These are phyloP conservation scores for Solanum arcanum DNA, from an alignment of 257 asterid genomes.

Conservation along the genomic window DNA sequence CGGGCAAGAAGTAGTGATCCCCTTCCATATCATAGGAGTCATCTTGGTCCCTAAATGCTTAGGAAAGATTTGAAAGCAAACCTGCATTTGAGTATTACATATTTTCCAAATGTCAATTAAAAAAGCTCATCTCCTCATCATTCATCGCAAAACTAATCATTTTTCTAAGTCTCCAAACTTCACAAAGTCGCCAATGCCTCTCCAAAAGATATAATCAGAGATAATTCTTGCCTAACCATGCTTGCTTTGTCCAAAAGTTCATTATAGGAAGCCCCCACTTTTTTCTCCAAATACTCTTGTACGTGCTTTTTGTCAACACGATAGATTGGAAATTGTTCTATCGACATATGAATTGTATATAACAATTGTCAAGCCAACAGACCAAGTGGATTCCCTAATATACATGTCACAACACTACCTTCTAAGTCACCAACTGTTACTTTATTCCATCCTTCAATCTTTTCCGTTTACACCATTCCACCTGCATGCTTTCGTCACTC, in stretches of 20 bases:
- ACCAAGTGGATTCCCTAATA: constrained; percentile 56
- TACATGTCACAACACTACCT: constrained; percentile 56
- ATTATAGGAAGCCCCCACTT: constrained; percentile 61
- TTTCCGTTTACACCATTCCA: constrained; percentile 78
- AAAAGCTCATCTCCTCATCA: not conserved
- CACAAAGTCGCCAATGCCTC: not conserved
- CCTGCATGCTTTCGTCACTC: constrained; percentile 90
- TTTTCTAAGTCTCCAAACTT: not conserved
- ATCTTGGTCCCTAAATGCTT: not conserved
- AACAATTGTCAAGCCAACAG: not conserved
- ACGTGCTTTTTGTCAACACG: constrained; percentile 49
- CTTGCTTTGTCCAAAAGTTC: constrained; percentile 56
- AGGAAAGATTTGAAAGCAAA: not conserved
- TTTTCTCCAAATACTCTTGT: constrained; percentile 49
- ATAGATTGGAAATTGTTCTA: constrained; percentile 66
- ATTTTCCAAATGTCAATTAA: not conserved
- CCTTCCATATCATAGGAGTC: not conserved
- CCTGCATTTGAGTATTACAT: not conserved
- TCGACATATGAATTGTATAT: not conserved
- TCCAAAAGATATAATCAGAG: not conserved
- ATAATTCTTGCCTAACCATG: constrained; percentile 40
- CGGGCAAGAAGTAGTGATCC: not conserved
- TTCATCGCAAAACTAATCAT: not conserved
- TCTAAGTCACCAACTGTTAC: not conserved
- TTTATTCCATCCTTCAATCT: constrained; percentile 40